Conservation (phyloP, 371 early-diverging fungal species). For the Mortierella sp. region DNA sequence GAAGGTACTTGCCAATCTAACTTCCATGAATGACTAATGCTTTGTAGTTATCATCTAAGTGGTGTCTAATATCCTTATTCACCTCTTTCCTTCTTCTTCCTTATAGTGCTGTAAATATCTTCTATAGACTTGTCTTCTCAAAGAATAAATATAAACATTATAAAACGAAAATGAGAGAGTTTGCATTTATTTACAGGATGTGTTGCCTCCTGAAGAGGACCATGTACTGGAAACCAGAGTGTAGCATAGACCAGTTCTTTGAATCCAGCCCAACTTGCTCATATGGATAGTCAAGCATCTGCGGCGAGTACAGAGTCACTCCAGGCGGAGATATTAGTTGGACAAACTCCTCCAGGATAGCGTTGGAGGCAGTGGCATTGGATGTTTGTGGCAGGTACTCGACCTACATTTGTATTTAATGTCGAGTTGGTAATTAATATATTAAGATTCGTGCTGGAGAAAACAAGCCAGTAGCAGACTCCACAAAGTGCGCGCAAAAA, state of each 20-base stretch:
- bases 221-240: conserved; percentile 51
- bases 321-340: conserved; percentile 49
- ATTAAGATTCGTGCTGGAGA: no score
- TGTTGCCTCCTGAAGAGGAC: conserved; percentile 54
- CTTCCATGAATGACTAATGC: neutral
- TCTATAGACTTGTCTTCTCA: neutral
- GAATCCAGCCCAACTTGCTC: conserved; percentile 57
- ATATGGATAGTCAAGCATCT: conserved; percentile 55
- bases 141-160: conserved; percentile 3
- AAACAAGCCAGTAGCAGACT: neutral
- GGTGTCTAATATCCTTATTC: neutral
- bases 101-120: conserved; percentile 29
- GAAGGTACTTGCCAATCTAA: conserved; percentile 17
- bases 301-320: conserved; percentile 41
- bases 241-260: conserved; percentile 52
- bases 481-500: neutral
- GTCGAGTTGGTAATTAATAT: neutral
- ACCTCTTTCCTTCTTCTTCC: neutral
- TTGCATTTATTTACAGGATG: conserved; percentile 37
- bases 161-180: conserved; percentile 1
- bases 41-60: neutral
- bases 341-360: conserved; percentile 55
- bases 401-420: conserved; percentile 16
- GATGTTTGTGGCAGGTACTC: conserved; percentile 55
- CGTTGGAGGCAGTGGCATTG: conserved; percentile 48